Conservation (phyloP, 495 filamentous ascomycete species). For the Evansstolkia leycettana region DNA sequence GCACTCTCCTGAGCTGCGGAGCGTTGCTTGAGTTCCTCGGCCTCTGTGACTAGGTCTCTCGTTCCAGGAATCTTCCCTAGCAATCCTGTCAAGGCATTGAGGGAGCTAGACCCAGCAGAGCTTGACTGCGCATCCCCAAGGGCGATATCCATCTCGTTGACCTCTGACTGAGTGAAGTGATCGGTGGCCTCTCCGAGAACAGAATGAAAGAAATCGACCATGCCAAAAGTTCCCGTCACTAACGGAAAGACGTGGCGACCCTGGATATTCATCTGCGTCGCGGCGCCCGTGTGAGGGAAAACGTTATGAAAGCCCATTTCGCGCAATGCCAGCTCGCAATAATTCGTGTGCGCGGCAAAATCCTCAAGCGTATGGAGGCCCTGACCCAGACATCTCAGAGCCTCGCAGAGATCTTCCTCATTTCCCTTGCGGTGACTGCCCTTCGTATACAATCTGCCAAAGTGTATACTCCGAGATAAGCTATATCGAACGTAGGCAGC, state of each 20-base stretch:
- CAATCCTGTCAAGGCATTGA: slow-evolving; percentile 52
- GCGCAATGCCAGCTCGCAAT: slow-evolving; percentile 74
- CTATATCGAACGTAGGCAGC: slow-evolving; percentile 82
- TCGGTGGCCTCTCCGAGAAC: slow-evolving; percentile 94
- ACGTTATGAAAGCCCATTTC: slow-evolving; percentile 75
- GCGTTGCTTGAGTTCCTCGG: slow-evolving; percentile 57
- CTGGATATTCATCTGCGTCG: slow-evolving; percentile 57
- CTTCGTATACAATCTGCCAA: slow-evolving; percentile 71
- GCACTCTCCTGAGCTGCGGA: slow-evolving; percentile 64
- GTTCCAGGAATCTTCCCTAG: slow-evolving; percentile 70
- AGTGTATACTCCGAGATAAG: slow-evolving; percentile 76
- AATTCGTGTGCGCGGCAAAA: slow-evolving; percentile 92
- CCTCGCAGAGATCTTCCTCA: slow-evolving; percentile 82
- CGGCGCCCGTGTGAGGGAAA: slow-evolving; percentile 73
- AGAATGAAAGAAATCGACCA: slow-evolving; percentile 91
- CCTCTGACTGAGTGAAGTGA: slow-evolving; percentile 89
- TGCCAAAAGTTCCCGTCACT: slow-evolving; percentile 84
- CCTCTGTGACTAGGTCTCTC: slow-evolving; percentile 64
- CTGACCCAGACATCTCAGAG: slow-evolving; percentile 78
- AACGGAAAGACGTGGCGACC: slow-evolving; percentile 74
- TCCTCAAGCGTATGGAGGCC: slow-evolving; percentile 90
- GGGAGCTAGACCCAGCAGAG: slow-evolving; percentile 31
- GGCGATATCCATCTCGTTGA: slow-evolving; percentile 75
- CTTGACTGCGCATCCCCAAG: slow-evolving; percentile 48
- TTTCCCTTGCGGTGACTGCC: slow-evolving; percentile 52